Evolutionary conservation across 2,329 filamentous ascomycete species (phyloP), one percentile per base, ranked within the genome.

Genomic region (Pseudogymnoascus sp.): DNA sequence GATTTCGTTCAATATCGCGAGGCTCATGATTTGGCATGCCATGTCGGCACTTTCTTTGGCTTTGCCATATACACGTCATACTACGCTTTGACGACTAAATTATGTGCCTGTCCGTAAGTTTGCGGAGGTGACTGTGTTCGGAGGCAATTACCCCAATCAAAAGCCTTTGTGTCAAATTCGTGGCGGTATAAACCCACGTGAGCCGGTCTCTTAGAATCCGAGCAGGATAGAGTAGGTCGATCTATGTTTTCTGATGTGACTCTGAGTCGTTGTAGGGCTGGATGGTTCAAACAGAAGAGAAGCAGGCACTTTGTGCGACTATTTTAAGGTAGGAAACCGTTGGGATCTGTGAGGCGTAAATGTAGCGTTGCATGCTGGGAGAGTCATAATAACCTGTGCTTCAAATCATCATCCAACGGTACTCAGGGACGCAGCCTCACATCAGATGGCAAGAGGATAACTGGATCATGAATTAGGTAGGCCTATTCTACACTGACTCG

Each of bases 401-500:
- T 56, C 28, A 11, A 35, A 33, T 12, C n/a, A 56, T 22, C 16
- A 56, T 8, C 28, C 28, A 56, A 56, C 50, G 22, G 50, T 33
- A 33, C 50, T 56, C 50, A 33, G n/a, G 28, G 31, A 33, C 50
- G 50, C 28, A 56, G 50, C 28, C 50, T 56, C 28, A 10, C 50
- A 56, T 56, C 28, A 56, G 28, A 56, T 56, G n/a, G 50, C 50
- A 33, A 33, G 28, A 56, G 50, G 6, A 56, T 56, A 56, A 56
- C 50, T 33, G 50, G 50, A 56, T 56, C 50, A 56, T 56, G 50
- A 56, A 56, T 56, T 56, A 56, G 50, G 50, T 56, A 56, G 50
- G 50, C 50, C 28, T 56, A 56, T 56, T 56, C 50, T 56, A 56
- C 50, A 56, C 50, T 7, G 50, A 56, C 50, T 56, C 50, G 28